phyloP scores from a whole-genome alignment of 768 basidiomycete genomes.

The Pisolithus orientalis region DNA sequence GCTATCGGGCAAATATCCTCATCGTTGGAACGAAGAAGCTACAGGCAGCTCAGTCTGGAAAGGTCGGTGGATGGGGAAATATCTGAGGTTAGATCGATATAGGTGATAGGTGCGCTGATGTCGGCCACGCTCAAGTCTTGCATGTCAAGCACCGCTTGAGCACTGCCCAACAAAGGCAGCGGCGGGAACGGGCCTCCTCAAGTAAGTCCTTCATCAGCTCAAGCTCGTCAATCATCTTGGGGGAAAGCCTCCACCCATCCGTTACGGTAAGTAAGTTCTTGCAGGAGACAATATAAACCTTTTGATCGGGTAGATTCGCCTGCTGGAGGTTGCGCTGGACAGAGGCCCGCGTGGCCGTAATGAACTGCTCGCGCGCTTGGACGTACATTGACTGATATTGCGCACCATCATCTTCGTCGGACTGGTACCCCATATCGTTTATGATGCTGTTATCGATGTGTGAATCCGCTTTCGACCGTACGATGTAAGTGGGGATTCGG shows the following conservation, averaged over 20 bases:
- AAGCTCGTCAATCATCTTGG: constrained; percentile 9
- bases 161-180: too few species aligned
- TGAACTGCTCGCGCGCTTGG: constrained; percentile 13
- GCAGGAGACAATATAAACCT: constrained; percentile 16
- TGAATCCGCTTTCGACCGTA: constrained; percentile 12
- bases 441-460: constrained; percentile 10
- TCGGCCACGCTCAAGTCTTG: too few species aligned
- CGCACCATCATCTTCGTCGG: constrained; percentile 1
- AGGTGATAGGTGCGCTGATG: too few species aligned
- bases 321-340: constrained; percentile 9
- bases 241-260: not conserved
- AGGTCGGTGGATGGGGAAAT: too few species aligned
- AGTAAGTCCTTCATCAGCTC: constrained; percentile 10
- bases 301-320: constrained; percentile 13
- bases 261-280: constrained; percentile 6
- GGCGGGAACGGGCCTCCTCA: constrained; percentile 2
- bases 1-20: too few species aligned
- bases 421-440: constrained; percentile 3
- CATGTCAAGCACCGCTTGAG: too few species aligned
- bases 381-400: constrained; percentile 1
- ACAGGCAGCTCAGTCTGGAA: too few species aligned
- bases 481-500: constrained; percentile 10
- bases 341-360: constrained; percentile 11
- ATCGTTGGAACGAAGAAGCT: too few species aligned
- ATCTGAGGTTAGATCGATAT: too few species aligned